Base-by-base conservation (phyloP, 2,329 filamentous ascomycete genomes). In the Penicillium sp. region DNA sequence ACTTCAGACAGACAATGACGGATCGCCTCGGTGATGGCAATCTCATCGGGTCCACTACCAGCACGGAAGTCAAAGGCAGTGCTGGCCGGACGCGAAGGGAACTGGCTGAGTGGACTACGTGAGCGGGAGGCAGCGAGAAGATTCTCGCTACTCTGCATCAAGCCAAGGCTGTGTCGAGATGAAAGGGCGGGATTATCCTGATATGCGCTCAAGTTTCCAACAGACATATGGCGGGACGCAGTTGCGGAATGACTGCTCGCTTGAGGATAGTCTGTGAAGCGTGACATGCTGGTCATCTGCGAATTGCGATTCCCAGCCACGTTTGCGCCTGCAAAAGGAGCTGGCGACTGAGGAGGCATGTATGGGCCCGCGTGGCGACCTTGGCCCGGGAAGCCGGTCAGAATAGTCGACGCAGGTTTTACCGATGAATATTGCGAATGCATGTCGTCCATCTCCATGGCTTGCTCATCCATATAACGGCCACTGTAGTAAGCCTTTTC, bases 401-500 rank as follows among this genome's bases (percentile, higher is more conserved):
- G 78, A 55, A 97, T 85, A 2, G 90, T 96, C 6, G 89, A 85
- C 4, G 89, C 78, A 68, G 90, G 75, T 78, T 91, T 85, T 51
- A 90, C 88, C 1, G 90, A 95, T 4, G 90, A 96, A 75, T 97
- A 97, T 50, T 94, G 84, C 0, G 90, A 95, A 67, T 89, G 90
- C 78, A 97, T 95, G 68, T 98, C 93, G 66, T 98, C 94, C 85
- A 97, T 90, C 71, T 98, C 93, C 66, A 74, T 66, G 63, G 90
- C 95, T n/a, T 72, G 75, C 54, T 85, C 83, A 53, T 91, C 86
- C 36, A 84, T 81, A 60, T 88, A 90, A 1, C 73, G 73, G 39
- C 77, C 80, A 25, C 82, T 56, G 11, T 48, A 78, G 51, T 73
- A 74, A 46, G 66, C 60, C 57, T 79, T 79, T 54, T 74, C 70